Conservation (phyloP, 2,329 filamentous ascomycete species). For the Fusarium newnesense region DNA sequence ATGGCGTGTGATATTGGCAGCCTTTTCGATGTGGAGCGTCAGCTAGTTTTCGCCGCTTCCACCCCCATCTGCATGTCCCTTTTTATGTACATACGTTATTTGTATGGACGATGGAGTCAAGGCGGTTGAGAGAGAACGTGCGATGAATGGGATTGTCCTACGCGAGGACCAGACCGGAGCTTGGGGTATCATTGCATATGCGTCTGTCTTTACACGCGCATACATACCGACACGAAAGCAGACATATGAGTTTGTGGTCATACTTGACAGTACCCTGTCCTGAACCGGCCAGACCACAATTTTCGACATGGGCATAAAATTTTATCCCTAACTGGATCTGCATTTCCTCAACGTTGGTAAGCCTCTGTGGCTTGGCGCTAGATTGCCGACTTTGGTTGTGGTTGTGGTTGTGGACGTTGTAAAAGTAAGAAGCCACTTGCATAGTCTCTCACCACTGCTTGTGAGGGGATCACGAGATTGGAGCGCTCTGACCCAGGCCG, state of each 20-base stretch:
- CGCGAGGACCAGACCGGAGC: slow-evolving; percentile 39
- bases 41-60: slow-evolving; percentile 33
- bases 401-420: slow-evolving; percentile 32
- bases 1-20: slow-evolving; percentile 32
- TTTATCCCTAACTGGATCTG: slow-evolving; percentile 26
- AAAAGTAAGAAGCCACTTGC: slow-evolving; percentile 42
- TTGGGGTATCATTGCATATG: slow-evolving; percentile 44
- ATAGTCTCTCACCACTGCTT: slow-evolving; percentile 22
- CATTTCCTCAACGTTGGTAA: slow-evolving; percentile 31
- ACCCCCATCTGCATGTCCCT: slow-evolving; percentile 27
- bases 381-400: slow-evolving; percentile 21
- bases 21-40: slow-evolving; percentile 26
- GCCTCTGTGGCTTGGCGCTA: slow-evolving; percentile 31
- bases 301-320: slow-evolving; percentile 22
- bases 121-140: slow-evolving; percentile 43
- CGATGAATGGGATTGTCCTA: slow-evolving; percentile 42
- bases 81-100: slow-evolving; percentile 20
- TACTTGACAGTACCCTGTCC: slow-evolving; percentile 8
- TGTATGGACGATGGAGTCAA: slow-evolving; percentile 27
- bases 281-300: neutral
- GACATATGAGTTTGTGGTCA: slow-evolving; percentile 22
- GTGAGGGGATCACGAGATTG: slow-evolving; percentile 42
- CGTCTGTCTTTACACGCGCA: slow-evolving; percentile 38
- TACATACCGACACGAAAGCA: slow-evolving; percentile 36
- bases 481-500: slow-evolving; percentile 43